phyloP scores from a whole-genome alignment of 176 grass and related monocot species.

The Cenchrus americanus region DNA sequence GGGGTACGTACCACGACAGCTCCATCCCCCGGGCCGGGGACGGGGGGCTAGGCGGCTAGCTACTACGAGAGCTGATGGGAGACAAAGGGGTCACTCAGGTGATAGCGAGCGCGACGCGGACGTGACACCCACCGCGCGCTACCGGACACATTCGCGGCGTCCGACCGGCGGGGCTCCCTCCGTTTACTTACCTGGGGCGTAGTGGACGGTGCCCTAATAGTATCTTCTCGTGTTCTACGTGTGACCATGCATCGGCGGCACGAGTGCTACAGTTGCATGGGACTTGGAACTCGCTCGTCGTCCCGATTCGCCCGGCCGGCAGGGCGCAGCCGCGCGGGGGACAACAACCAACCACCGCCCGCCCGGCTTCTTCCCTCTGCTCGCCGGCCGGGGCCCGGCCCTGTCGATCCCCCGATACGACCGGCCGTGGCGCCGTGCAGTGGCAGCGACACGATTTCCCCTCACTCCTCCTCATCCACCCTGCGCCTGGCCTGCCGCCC shows the following conservation, averaged over 20 bases:
- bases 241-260: background rate
- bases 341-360: background rate
- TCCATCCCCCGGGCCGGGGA: too few species aligned
- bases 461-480: too few species aligned
- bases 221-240: background rate
- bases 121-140: background rate
- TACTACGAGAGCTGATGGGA: background rate
- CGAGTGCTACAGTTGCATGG: conserved; percentile 1
- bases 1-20: too few species aligned
- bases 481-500: background rate
- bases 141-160: background rate
- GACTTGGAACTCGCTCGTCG: too few species aligned
- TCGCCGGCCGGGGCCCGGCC: too few species aligned
- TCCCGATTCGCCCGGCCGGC: background rate
- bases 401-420: too few species aligned
- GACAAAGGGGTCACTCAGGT: conserved; percentile 32
- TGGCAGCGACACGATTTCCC: too few species aligned
- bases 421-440: too few species aligned
- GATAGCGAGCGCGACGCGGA: conserved; percentile 27
- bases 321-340: background rate
- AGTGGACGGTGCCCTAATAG: background rate
- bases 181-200: background rate
- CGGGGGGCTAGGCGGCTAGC: too few species aligned
- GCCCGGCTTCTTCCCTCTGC: too few species aligned
- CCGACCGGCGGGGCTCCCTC: too few species aligned